phyloP scores from a whole-genome alignment of 1,139 yeast genomes.

The Kurtzmaniella quercitrusa region DNA sequence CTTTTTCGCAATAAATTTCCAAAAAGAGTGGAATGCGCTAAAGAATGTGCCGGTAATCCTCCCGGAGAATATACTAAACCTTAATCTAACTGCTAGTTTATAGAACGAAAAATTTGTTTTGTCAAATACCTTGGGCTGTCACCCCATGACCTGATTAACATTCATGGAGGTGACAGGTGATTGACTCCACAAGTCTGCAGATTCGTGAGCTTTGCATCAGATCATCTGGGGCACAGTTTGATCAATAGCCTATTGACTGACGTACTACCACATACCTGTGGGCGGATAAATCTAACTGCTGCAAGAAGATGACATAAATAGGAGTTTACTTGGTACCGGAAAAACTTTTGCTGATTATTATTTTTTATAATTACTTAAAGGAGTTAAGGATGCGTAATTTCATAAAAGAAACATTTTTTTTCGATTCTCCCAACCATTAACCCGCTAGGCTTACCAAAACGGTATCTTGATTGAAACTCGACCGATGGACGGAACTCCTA shows the following conservation, averaged over 20 bases:
- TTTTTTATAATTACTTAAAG: neutral
- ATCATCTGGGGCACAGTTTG: neutral
- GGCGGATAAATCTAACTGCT: neutral
- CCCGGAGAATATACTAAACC: no score
- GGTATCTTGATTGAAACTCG: neutral
- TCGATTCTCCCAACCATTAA: neutral
- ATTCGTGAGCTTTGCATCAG: no score
- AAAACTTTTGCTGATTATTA: neutral
- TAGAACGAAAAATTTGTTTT: no score
- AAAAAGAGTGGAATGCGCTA: no score
- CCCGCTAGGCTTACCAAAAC: neutral
- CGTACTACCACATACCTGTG: neutral
- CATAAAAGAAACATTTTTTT: neutral
- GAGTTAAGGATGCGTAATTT: neutral
- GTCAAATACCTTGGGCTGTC: no score
- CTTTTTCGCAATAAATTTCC: no score
- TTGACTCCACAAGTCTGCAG: no score
- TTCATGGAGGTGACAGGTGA: no score
- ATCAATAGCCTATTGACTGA: neutral
- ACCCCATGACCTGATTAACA: no score
- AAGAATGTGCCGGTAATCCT: no score
- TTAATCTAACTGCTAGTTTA: no score
- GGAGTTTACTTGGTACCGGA: neutral
- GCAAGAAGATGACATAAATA: neutral
- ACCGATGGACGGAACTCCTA: no score